Evolutionary conservation across 495 filamentous ascomycete species (phyloP).

Genomic region (Bryoglossum gracile): DNA sequence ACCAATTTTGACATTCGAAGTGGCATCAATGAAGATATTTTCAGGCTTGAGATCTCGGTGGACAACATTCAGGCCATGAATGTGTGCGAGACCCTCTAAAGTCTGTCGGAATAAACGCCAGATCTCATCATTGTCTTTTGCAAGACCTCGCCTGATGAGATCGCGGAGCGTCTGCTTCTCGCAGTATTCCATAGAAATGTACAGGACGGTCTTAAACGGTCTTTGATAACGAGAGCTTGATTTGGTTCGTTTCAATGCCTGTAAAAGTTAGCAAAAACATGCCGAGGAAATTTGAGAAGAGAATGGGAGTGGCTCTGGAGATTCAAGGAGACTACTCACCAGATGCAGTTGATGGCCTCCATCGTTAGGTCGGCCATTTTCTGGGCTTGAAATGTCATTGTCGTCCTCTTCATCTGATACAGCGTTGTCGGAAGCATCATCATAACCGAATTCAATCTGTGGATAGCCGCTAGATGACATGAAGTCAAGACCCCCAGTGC

Average conservation of each 20-base stretch:
- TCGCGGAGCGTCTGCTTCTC: slow-evolving; percentile 89
- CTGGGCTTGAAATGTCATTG: slow-evolving; percentile 30
- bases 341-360: slow-evolving; percentile 11
- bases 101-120: slow-evolving; percentile 93
- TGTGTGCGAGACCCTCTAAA: slow-evolving; percentile 82
- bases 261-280: not conserved
- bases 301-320: not conserved
- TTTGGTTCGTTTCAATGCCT: slow-evolving; percentile 19
- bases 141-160: slow-evolving; percentile 71
- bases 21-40: slow-evolving; percentile 91
- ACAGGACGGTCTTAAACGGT: slow-evolving; percentile 49
- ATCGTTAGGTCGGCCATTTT: slow-evolving; percentile 3
- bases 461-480: slow-evolving; percentile 83
- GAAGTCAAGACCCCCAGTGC: slow-evolving; percentile 82
- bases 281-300: no score
- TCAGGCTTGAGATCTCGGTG: slow-evolving; percentile 98
- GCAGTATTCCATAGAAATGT: slow-evolving; percentile 95
- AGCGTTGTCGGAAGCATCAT: slow-evolving; percentile 45
- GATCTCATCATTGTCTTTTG: slow-evolving; percentile 61
- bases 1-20: slow-evolving; percentile 86
- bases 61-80: slow-evolving; percentile 86
- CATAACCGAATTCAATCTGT: slow-evolving; percentile 68
- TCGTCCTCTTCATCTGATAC: slow-evolving; percentile 31
- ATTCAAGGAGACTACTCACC: not conserved
- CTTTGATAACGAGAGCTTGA: slow-evolving; percentile 20